Evolutionary conservation across 345 rosid genomes (phyloP).

Genomic region (Salix exigua): DNA sequence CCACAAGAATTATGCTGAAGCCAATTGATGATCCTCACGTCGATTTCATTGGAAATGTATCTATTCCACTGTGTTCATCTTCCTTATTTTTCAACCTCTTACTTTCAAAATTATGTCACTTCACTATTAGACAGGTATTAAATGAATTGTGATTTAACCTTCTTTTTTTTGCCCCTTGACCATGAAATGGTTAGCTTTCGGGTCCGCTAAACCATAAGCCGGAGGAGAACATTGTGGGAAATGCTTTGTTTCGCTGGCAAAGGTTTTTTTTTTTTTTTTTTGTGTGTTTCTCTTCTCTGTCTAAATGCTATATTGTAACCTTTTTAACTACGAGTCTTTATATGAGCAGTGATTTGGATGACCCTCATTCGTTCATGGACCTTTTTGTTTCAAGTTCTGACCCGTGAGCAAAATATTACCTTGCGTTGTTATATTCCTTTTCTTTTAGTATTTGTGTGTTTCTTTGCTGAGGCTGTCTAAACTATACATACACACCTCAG

Average conservation of each 20-base stretch:
- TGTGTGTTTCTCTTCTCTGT: not conserved
- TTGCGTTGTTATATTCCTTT: not conserved
- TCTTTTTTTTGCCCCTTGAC: conserved; percentile 12
- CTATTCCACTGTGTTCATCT: conserved; percentile 11
- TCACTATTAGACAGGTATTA: too few relatives aligned
- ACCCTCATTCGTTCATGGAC: conserved; percentile 93
- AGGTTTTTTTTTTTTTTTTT: conserved; percentile 30
- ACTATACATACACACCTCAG: conserved; percentile 26
- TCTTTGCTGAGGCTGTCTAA: too few relatives aligned
- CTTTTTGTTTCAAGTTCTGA: conserved; percentile 69
- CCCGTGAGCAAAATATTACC: conserved; percentile 45
- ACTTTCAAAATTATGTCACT: too few relatives aligned
- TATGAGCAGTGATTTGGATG: conserved; percentile 65
- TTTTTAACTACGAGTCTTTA: not conserved
- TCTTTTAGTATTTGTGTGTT: not conserved
- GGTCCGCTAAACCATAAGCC: conserved; percentile 60
- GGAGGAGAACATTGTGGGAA: conserved; percentile 57
- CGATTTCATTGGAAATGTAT: conserved; percentile 86
- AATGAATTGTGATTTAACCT: not conserved
- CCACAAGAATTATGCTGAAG: conserved; percentile 66
- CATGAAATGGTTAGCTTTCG: conserved; percentile 44
- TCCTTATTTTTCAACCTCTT: too few relatives aligned
- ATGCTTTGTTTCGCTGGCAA: conserved; percentile 82
- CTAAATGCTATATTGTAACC: not conserved
- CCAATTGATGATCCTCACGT: conserved; percentile 92